These are phyloP conservation scores for Coemansia sp. DNA, from an alignment of 192 early-diverging fungal genomes.

Conservation along the genomic window DNA sequence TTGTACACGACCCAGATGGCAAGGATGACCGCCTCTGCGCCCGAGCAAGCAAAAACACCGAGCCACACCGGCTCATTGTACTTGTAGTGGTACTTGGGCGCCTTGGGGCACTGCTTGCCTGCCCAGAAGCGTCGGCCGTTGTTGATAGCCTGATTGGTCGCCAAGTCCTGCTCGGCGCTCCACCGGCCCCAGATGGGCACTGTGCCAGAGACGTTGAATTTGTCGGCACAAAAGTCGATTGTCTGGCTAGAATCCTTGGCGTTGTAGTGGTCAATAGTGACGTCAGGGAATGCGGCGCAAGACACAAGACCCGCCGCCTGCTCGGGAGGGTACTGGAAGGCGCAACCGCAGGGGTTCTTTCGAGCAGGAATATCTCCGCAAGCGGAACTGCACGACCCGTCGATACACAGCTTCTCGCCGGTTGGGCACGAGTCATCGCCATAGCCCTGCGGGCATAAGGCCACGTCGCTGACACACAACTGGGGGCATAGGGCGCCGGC, in stretches of 20 bases:
- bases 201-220: slow-evolving; percentile 28
- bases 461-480: slow-evolving; percentile 56
- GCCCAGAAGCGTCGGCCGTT: slow-evolving; percentile 48
- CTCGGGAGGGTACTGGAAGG: slow-evolving; percentile 28
- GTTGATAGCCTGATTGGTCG: slow-evolving; percentile 14
- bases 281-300: slow-evolving; percentile 37
- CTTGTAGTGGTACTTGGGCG: slow-evolving; percentile 40
- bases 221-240: slow-evolving; percentile 35
- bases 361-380: slow-evolving; percentile 42
- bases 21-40: slow-evolving; percentile 43
- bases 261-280: slow-evolving; percentile 52
- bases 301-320: slow-evolving; percentile 29
- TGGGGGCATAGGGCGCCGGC: slow-evolving; percentile 49
- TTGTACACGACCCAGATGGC: slow-evolving; percentile 55
- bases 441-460: slow-evolving; percentile 38
- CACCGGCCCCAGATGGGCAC: slow-evolving; percentile 40
- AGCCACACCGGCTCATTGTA: slow-evolving; percentile 47
- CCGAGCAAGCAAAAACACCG: slow-evolving; percentile 44
- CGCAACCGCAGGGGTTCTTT: slow-evolving; percentile 54
- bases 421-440: slow-evolving; percentile 40
- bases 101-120: slow-evolving; percentile 36
- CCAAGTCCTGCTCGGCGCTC: slow-evolving; percentile 20
- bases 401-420: slow-evolving; percentile 55
- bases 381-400: slow-evolving; percentile 51
- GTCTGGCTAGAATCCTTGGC: slow-evolving; percentile 23